Evolutionary conservation across 2,329 filamentous ascomycete species (phyloP), one percentile per base, ranked within the genome.

Genomic region (Diaporthe ilicicola): DNA sequence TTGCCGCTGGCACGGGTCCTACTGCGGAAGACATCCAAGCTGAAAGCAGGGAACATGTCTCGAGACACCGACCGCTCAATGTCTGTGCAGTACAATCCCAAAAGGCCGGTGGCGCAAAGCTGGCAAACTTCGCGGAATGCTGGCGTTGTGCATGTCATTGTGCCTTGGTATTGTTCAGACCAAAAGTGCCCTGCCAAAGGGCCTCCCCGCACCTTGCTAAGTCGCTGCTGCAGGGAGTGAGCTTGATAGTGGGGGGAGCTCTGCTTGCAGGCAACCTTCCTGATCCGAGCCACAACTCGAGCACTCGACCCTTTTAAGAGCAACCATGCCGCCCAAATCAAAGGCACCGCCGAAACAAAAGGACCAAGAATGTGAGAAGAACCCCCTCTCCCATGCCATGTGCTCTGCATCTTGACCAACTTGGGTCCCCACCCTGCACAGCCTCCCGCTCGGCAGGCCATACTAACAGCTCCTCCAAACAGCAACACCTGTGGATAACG

Each of bases 401-500:
- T n/a, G 12, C 24, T n/a, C n/a, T 53, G 15, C n/a, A 9, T 29
- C 29, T 22, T 15, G n/a, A 22, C 17, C 22, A 12, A 27, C 27
- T 12, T 29, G n/a, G 34, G 59, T 12, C 37, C 50, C 50, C 27
- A 32, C 34, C 24, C 42, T n/a, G 19, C 39, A 32, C 17, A 13
- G 17, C 4, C 29, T 24, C 46, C 15, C 42, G 9, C 17, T 53
- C 39, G 27, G 15, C 44, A 12, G 32, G 55, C n/a, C 29, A 34
- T 19, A 8, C 50, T 42, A 5, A 51, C 71, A 65, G 46, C 65
- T 54, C 24, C 24, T n/a, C n/a, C 10, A n/a, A 69, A 37, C 71
- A 76, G 69, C 74, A 69, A 69, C 74, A 75, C 75, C 79, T 53
- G 73, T 79, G 65, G 79, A 82, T 69, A 76, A 79, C 39, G 72